These are phyloP conservation scores for Rhododendron vialii DNA, from an alignment of 148 eudicot genomes.

Conservation along the genomic window DNA sequence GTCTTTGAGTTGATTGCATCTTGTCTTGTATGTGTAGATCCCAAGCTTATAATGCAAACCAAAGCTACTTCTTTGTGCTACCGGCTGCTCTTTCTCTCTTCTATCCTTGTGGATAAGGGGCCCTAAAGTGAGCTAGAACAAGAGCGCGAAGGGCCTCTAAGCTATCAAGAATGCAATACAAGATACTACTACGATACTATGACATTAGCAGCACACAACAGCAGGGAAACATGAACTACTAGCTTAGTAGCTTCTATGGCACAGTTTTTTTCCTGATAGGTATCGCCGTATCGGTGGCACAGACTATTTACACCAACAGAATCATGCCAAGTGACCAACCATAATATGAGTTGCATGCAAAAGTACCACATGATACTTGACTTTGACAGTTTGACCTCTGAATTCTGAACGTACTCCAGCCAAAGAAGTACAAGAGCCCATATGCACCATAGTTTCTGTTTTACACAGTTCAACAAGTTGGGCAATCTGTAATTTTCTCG, in stretches of 20 bases:
- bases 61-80: too few relatives aligned
- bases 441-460: neutral
- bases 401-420: neutral
- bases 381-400: neutral
- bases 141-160: too few relatives aligned
- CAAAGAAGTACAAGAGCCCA: constrained; percentile 6
- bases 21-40: too few relatives aligned
- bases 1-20: too few relatives aligned
- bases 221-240: neutral
- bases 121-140: too few relatives aligned
- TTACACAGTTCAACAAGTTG: neutral
- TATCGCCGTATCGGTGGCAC: neutral
- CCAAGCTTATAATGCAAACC: too few relatives aligned
- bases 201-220: neutral
- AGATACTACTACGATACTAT: too few relatives aligned
- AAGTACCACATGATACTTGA: neutral
- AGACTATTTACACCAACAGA: neutral
- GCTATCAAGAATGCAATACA: neutral
- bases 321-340: neutral
- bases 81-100: too few relatives aligned
- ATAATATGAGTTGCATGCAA: neutral
- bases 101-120: too few relatives aligned
- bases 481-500: neutral
- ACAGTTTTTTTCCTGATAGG: neutral
- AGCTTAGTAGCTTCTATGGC: neutral